phyloP scores from a whole-genome alignment of 805 yeast species.

The Lachancea dasiensis region DNA sequence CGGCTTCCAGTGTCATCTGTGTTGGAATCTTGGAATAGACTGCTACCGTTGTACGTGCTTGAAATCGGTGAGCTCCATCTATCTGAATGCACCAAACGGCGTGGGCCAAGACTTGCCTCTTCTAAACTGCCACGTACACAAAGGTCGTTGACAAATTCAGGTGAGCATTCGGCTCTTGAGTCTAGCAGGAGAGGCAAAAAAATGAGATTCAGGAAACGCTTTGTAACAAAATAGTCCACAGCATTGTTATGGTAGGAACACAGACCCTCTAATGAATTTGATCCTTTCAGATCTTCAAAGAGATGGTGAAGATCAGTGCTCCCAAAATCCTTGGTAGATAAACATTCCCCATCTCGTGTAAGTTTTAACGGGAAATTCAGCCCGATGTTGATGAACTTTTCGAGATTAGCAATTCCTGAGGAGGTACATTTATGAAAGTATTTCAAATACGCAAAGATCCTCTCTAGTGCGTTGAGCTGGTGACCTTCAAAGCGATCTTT shows the following conservation, averaged over 20 bases:
- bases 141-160: not conserved
- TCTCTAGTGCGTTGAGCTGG: constrained; percentile 1
- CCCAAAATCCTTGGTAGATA: constrained; percentile 16
- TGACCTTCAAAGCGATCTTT: constrained; percentile 2
- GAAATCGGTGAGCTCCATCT: constrained; percentile 7
- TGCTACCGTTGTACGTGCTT: constrained; percentile 9
- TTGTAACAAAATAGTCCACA: constrained; percentile 6
- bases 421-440: constrained; percentile 12
- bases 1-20: constrained; percentile 1
- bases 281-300: constrained; percentile 5
- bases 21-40: constrained; percentile 1
- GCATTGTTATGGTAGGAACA: constrained; percentile 1
- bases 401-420: constrained; percentile 15
- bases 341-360: constrained; percentile 1
- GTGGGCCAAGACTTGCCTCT: not conserved
- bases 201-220: constrained; percentile 12
- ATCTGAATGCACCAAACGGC: constrained; percentile 1
- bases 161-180: constrained; percentile 7
- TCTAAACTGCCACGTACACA: not conserved
- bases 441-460: constrained; percentile 8
- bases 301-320: constrained; percentile 14
- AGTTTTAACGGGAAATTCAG: constrained; percentile 20
- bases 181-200: constrained; percentile 15
- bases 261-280: constrained; percentile 4
- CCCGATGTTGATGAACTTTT: constrained; percentile 18